These are phyloP conservation scores for Aspergillus sergii DNA, from an alignment of 2,329 filamentous ascomycete species.

Conservation along the genomic window DNA sequence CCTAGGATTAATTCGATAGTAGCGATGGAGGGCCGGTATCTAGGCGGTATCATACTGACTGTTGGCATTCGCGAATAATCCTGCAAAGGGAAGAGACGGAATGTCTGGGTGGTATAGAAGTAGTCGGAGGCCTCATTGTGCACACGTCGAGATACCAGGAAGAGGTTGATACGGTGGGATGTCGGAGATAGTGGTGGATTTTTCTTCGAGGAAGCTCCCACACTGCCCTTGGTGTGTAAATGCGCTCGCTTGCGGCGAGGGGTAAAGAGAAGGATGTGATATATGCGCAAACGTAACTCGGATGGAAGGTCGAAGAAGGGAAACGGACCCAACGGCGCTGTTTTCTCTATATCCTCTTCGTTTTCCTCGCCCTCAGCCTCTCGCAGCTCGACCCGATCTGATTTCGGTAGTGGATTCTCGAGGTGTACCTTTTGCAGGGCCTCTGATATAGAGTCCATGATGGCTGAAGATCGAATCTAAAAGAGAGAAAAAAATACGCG, in stretches of 20 bases:
- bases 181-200: constrained; percentile 36
- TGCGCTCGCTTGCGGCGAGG: constrained; percentile 30
- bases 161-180: constrained; percentile 41
- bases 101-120: constrained; percentile 56
- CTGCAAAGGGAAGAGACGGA: constrained; percentile 57
- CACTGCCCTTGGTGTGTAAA: constrained; percentile 31
- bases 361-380: constrained; percentile 26
- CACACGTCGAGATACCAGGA: constrained; percentile 45
- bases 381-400: constrained; percentile 14
- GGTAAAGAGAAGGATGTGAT: constrained; percentile 48
- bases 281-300: constrained; percentile 56
- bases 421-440: constrained; percentile 29
- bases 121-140: constrained; percentile 55
- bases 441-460: constrained; percentile 24
- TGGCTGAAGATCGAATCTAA: constrained; percentile 4
- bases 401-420: constrained; percentile 19
- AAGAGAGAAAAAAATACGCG: constrained; percentile 16
- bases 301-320: constrained; percentile 56
- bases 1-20: constrained; percentile 60
- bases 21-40: constrained; percentile 55
- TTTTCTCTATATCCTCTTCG: constrained; percentile 16
- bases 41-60: constrained; percentile 53
- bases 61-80: constrained; percentile 48
- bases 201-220: constrained; percentile 41
- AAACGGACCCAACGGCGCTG: constrained; percentile 38